These are phyloP conservation scores for Flaveria linearis DNA, from an alignment of 129 eudicot genomes.

Conservation along the genomic window DNA sequence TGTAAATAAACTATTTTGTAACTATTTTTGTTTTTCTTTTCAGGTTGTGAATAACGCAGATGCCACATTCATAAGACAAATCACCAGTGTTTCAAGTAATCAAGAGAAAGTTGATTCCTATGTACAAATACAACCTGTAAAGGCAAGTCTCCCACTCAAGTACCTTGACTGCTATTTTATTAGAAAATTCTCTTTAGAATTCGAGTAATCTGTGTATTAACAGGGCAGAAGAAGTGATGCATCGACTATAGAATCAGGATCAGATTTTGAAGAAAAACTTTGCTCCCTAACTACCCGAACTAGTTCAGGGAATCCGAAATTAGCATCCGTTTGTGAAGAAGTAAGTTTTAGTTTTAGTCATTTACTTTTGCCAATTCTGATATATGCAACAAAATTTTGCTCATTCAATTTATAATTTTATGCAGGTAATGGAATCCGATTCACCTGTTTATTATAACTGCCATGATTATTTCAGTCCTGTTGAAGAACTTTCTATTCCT, in stretches of 20 bases:
- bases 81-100: conserved; percentile 49
- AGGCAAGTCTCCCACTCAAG: conserved; percentile 37
- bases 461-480: conserved; percentile 51
- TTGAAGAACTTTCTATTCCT: conserved; percentile 33
- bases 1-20: not conserved
- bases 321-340: conserved; percentile 51
- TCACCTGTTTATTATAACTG: conserved; percentile 60
- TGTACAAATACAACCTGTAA: conserved; percentile 48
- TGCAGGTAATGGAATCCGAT: conserved; percentile 57
- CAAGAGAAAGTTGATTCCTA: conserved; percentile 48
- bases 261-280: conserved; percentile 50
- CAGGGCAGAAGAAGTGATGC: conserved; percentile 64
- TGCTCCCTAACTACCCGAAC: conserved; percentile 48
- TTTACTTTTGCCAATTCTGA: not conserved
- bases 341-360: conserved; percentile 42
- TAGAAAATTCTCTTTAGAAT: not conserved
- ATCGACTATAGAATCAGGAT: conserved; percentile 49
- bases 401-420: conserved; percentile 16
- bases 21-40: conserved; percentile 5
- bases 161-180: not conserved
- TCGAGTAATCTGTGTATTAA: conserved; percentile 18
- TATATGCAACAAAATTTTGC: not conserved
- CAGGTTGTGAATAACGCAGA: conserved; percentile 68
- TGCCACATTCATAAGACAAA: conserved; percentile 57
- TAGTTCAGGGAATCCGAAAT: conserved; percentile 36